Conservation (phyloP, 1,139 yeast species). For the Zhuliangozyma parablackwelliae region DNA sequence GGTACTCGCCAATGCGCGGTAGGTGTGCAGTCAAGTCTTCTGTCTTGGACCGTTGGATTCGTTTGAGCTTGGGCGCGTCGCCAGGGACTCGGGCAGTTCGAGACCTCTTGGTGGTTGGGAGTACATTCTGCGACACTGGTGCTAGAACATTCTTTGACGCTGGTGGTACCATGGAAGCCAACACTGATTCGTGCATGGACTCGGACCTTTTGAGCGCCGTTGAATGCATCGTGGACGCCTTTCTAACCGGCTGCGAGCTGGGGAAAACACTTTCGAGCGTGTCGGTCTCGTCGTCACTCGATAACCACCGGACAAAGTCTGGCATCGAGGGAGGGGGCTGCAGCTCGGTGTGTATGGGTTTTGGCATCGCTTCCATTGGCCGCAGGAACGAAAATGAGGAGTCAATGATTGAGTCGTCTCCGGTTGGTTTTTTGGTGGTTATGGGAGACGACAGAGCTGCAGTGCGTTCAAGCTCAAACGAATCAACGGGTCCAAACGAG, state of each 20-base stretch:
- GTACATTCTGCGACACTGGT: too few relatives aligned
- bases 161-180: background rate
- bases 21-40: conserved; percentile 1
- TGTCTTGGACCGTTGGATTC: conserved; percentile 7
- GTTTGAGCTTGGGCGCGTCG: too few relatives aligned
- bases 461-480: too few relatives aligned
- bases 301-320: conserved; percentile 9
- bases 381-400: conserved; percentile 10
- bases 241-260: conserved; percentile 2
- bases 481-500: too few relatives aligned
- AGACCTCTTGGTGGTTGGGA: too few relatives aligned
- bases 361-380: background rate
- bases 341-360: background rate
- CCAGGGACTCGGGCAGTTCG: too few relatives aligned
- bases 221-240: background rate
- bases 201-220: conserved; percentile 1
- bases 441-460: too few relatives aligned
- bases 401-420: conserved; percentile 10
- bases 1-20: conserved; percentile 7
- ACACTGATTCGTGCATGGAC: conserved; percentile 7
- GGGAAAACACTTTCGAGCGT: background rate
- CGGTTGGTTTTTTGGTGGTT: too few relatives aligned
- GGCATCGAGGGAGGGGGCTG: conserved; percentile 1
- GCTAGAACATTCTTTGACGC: too few relatives aligned
- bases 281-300: conserved; percentile 6